Base-by-base conservation (phyloP, 176 grass and related monocot species). In the Rhynchospora breviuscula region DNA sequence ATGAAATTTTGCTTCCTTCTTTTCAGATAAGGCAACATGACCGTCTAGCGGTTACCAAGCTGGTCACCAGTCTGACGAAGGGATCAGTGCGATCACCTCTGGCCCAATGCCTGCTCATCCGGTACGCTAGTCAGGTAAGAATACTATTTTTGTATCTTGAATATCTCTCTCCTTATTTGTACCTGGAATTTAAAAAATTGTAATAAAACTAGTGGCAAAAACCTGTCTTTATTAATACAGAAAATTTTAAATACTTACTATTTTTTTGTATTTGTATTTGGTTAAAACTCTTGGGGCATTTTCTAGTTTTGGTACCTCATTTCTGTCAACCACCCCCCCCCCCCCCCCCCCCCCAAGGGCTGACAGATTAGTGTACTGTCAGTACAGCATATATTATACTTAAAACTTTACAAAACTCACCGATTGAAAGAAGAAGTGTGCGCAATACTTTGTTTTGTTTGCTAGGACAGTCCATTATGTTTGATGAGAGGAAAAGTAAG, bases 1-100 rank as follows among this genome's bases (percentile, higher is more conserved):
- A 61, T 74, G 19, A 17, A 71, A 11, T 65, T 83, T 69, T 74
- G 63, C 84, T 48, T 17, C 17, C 19, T 81, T 21, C 23, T 56
- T 79, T 81, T 60, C 91, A 99, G 97, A 93, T 99, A 81, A 95
- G 91, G 63, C 93, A 99, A 89, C 95, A 99, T 91, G 92, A 98
- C 58, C 92, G 95, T 21, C 89, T 98, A 82, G 95, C 95, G 75
- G 92, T 98, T 85, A 98, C 89, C 84, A 98, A 98, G 84, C 90
- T 98, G 19, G 95, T 98, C 57, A 98, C 89, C 78, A 94, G 95
- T 78, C 85, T 98, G 82, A 98, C 92, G 44, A 98, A 88, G 85
- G 96, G 96, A 86, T 95, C 96, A 59, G 88, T 99, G 54, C 96
- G 96, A 49, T 99, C 96, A 71, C 93, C 96, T 83, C 81, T 99